These are phyloP conservation scores for Sporothrix variecibatus DNA, from an alignment of 2,329 filamentous ascomycete genomes.

Conservation along the genomic window DNA sequence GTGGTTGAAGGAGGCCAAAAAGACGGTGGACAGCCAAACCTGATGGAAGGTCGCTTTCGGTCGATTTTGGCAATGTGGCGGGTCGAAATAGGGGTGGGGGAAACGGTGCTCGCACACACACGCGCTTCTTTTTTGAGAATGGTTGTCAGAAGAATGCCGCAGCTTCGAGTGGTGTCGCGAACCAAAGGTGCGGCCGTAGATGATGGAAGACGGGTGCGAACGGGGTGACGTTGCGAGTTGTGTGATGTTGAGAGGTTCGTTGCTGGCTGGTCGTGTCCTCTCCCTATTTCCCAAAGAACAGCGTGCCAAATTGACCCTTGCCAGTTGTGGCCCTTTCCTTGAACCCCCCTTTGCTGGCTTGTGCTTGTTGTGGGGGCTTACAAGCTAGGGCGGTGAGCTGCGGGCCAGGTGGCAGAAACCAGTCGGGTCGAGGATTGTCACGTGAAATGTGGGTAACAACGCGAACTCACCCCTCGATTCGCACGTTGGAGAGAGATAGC, in stretches of 20 bases:
- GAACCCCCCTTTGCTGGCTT: constrained; percentile 28
- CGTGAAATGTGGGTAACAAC: constrained; percentile 24
- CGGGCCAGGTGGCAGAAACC: constrained; percentile 31
- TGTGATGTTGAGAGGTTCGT: constrained; percentile 24
- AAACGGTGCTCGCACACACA: constrained; percentile 15
- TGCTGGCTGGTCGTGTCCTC: constrained; percentile 19
- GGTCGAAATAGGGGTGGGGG: neutral
- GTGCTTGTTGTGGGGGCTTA: constrained; percentile 26
- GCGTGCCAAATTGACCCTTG: constrained; percentile 31
- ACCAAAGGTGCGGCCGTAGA: constrained; percentile 20
- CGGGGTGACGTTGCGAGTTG: constrained; percentile 22
- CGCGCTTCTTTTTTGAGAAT: neutral
- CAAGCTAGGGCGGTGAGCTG: constrained; percentile 28
- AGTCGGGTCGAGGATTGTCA: constrained; percentile 8
- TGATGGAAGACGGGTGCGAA: constrained; percentile 6
- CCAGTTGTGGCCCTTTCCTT: constrained; percentile 13
- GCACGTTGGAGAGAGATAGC: constrained; percentile 8
- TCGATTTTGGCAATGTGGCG: constrained; percentile 8
- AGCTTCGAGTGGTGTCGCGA: constrained; percentile 21
- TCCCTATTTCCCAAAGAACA: constrained; percentile 30
- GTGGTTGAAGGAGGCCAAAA: neutral
- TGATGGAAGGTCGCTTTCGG: neutral
- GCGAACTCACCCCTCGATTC: neutral
- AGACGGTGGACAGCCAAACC: constrained; percentile 6
- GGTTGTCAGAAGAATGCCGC: constrained; percentile 3